Evolutionary conservation across 495 filamentous ascomycete genomes (phyloP).

Genomic region (Aspergillus sparsus): DNA sequence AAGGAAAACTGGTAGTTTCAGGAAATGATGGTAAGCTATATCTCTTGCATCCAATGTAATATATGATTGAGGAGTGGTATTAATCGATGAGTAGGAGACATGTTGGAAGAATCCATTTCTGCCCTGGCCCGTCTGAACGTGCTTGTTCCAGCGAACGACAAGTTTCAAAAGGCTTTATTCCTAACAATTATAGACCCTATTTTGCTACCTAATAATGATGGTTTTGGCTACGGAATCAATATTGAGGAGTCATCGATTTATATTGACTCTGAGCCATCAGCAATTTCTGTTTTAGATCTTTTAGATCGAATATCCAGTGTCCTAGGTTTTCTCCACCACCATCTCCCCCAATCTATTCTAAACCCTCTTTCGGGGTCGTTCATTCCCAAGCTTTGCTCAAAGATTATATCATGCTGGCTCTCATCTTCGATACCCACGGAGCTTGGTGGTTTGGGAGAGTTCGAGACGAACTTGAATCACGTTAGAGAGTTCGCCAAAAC

Average conservation of each 20-base stretch:
- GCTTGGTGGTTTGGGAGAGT: conserved; percentile 65
- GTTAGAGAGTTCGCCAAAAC: conserved; percentile 63
- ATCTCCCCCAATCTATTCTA: conserved; percentile 64
- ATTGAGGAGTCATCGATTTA: conserved; percentile 35
- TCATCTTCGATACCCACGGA: conserved; percentile 72
- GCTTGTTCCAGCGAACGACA: conserved; percentile 34
- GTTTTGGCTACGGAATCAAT: conserved; percentile 32
- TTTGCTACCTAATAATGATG: conserved; percentile 29
- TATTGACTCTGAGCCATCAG: conserved; percentile 32
- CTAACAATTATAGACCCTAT: conserved; percentile 38
- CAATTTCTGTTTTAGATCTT: conserved; percentile 33
- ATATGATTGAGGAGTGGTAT: not conserved
- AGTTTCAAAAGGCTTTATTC: conserved; percentile 39
- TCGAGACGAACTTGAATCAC: conserved; percentile 62
- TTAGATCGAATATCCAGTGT: conserved; percentile 56
- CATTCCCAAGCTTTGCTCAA: conserved; percentile 64
- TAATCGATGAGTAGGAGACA: conserved; percentile 21
- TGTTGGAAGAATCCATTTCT: conserved; percentile 38
- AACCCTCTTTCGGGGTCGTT: conserved; percentile 64
- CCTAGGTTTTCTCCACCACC: conserved; percentile 63
- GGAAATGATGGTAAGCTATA: conserved; percentile 29
- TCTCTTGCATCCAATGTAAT: not conserved
- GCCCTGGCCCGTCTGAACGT: conserved; percentile 39
- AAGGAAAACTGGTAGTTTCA: conserved; percentile 49
- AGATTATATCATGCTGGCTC: conserved; percentile 71